Conservation (phyloP, 2,329 filamentous ascomycete species). For the Colletotrichum orchidophilum region DNA sequence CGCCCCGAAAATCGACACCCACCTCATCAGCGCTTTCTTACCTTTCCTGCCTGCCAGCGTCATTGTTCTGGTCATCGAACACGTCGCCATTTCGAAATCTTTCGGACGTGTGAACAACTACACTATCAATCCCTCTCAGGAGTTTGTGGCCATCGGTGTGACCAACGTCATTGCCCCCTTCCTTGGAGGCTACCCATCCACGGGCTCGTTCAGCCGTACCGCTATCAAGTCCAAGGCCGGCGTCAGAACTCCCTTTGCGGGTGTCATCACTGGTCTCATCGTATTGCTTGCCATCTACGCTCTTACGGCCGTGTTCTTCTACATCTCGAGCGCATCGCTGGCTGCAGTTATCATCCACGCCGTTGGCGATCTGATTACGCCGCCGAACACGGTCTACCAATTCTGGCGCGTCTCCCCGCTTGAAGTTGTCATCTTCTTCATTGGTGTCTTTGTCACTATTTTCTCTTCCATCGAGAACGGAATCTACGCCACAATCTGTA, state of each 20-base stretch:
- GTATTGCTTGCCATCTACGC: conserved; percentile 93
- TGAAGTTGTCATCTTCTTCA: conserved; percentile 92
- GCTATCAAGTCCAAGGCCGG: conserved; percentile 98
- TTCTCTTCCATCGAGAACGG: conserved; percentile 92
- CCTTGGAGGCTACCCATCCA: conserved; percentile 90
- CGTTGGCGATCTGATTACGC: conserved; percentile 90
- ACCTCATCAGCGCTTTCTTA: conserved; percentile 75
- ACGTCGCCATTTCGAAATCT: conserved; percentile 96
- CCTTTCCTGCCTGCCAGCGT: conserved; percentile 83
- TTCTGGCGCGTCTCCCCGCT: conserved; percentile 95
- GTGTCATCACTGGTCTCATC: conserved; percentile 85
- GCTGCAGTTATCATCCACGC: conserved; percentile 95
- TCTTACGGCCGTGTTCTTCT: conserved; percentile 89
- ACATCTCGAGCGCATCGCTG: conserved; percentile 84
- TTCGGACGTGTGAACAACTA: conserved; percentile 98
- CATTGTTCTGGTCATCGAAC: conserved; percentile 95
- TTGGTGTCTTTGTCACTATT: conserved; percentile 88
- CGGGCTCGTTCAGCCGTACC: conserved; percentile 94
- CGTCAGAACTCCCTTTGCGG: conserved; percentile 89
- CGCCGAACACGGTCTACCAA: conserved; percentile 90
- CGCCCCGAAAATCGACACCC: conserved; percentile 73
- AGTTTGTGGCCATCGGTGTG: conserved; percentile 93
- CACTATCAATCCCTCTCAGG: conserved; percentile 92
- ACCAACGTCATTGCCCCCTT: conserved; percentile 92
- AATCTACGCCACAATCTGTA: conserved; percentile 85